Base-by-base conservation (phyloP, 1,284 basidiomycete species). In the Rhodotorula sp. region DNA sequence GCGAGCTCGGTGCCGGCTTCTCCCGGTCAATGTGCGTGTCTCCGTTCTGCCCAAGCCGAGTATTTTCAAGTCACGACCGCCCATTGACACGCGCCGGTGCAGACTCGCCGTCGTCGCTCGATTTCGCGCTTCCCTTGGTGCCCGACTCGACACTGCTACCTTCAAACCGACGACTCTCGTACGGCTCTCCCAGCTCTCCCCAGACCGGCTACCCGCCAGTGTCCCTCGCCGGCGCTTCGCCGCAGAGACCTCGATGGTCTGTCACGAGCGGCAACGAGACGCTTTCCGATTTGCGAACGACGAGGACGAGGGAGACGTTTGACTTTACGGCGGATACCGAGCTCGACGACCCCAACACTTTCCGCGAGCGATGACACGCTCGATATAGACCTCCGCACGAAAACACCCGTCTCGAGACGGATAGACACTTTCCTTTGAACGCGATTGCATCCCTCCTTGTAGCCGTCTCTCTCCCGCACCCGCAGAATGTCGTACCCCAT, bases 321-420 rank as follows among this genome's bases (percentile, higher is more conserved):
- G 63, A 64, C 15, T n/a, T 64, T 7, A 52, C 63, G 54, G 43
- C 63, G 5, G 52, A 64, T 8, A 54, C 63, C 15, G 39, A 56
- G 20, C 52, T 64, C 23, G 63, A 64, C 20, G 63, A 64, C 23
- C 63, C 63, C 16, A 12, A 64, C 43, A 57, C 54, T 12, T 64
- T 64, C 46, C 48, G 48, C 4, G 49, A 31, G 14, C 48, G 61
- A 1, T 62, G 47, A 43, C 10, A 26, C 6, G 57, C 21, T 18
- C 29, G 31, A 43, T 43, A 43, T 58, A 31, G 16, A 39, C 31
- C 56, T 34, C 10, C 39, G 34, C 34, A 34, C 34, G 34, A 34
- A 34, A 34, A 34, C 34, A 34, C 61, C 8, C 34, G 31, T 47
- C 23, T n/a, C 15, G n/a, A 29, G 47, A 6, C 8, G 51, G 8